Evolutionary conservation across 805 yeast genomes (phyloP).

Genomic region (Candida berthetii): DNA sequence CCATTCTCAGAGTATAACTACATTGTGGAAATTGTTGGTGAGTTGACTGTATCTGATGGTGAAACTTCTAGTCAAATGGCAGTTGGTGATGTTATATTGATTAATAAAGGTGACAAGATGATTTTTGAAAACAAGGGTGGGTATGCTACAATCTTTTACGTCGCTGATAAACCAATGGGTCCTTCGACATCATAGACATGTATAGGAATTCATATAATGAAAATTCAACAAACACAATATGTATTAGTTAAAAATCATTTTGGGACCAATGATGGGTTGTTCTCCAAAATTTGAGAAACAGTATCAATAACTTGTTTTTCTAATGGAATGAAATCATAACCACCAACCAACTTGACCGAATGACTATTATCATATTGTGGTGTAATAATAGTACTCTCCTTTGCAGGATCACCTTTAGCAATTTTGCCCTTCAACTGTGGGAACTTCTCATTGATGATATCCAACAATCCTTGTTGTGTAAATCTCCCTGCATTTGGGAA

Average conservation of each 20-base stretch:
- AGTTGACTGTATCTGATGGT: background rate
- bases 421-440: slow-evolving; percentile 35
- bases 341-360: slow-evolving; percentile 23
- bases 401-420: slow-evolving; percentile 29
- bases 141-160: background rate
- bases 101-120: background rate
- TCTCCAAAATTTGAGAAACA: too few relatives aligned
- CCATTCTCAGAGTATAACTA: background rate
- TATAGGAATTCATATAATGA: too few relatives aligned
- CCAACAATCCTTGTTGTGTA: slow-evolving; percentile 11
- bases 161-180: background rate
- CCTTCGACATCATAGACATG: background rate
- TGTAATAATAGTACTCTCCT: background rate
- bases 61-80: background rate
- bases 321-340: slow-evolving; percentile 28
- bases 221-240: too few relatives aligned
- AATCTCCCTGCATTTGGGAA: slow-evolving; percentile 8
- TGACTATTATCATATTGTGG: slow-evolving; percentile 6
- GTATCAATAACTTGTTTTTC: slow-evolving; percentile 35
- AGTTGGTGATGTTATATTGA: background rate
- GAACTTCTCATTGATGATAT: slow-evolving; percentile 25
- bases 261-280: too few relatives aligned
- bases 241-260: too few relatives aligned
- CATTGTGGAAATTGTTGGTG: background rate
- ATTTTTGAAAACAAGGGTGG: background rate